Evolutionary conservation across 768 basidiomycete genomes (phyloP), one percentile per base, ranked within the genome.

Genomic region (Suillus clintonianus): DNA sequence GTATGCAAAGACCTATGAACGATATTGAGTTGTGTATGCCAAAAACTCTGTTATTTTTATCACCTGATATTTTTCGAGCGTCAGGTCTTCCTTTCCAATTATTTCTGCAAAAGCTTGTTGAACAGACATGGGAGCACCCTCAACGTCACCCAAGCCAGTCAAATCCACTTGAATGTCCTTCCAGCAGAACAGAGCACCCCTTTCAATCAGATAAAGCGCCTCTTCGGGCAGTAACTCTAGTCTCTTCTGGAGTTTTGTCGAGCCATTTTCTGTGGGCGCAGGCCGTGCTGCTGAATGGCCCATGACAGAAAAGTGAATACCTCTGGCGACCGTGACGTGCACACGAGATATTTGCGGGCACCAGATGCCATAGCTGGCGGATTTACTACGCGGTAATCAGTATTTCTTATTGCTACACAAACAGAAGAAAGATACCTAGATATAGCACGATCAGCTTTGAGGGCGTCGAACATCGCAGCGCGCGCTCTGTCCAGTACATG

Each of bases 151-250:
- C 67, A 80, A 73, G 60, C 74, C 60, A 62, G 55, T 60, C 7
- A 32, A 56, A 50, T 57, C 19, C 10, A 66, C 69, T 34, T 78
- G 74, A 14, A 70, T 71, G 0, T 86, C 80, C 70, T 88, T 90
- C 85, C 90, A 95, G 70, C 95, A 95, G 65, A 92, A 91, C 65
- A 98, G 78, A 2, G 90, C 84, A 0, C 97, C 97, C 48, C 96
- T 81, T 76, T 99, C 97, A 51, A 97, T 83, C 37, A 99, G 85
- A 79, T 98, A 99, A 19, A 99, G 82, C 0, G 94, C 87, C 78
- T 99, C 97, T 78, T 99, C 97, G 0, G 97, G 97, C 2, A 99
- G 82, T 0, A 99, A 82, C 71, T 98, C 95, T 19, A 94, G 78
- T 32, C 88, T 79, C 74, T 89, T 93, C 15, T 85, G 82, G 2